Evolutionary conservation across 345 rosid species (phyloP).

Genomic region (Lepidium didymum): DNA sequence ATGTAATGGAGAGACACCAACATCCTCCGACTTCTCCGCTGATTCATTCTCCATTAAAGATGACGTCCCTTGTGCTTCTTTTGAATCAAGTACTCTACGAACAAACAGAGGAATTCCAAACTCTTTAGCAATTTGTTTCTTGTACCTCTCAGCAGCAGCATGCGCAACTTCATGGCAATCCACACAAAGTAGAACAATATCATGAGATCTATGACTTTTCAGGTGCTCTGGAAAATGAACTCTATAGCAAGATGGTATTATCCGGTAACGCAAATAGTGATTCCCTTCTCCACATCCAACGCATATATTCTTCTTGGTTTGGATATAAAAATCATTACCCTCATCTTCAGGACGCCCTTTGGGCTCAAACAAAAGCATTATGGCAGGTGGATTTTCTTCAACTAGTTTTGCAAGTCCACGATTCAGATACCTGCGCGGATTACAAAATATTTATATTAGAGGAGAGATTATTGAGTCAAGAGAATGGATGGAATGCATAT

Average conservation of each 20-base stretch:
- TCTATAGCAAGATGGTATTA: conserved; percentile 95
- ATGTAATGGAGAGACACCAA: conserved; percentile 86
- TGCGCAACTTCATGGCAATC: conserved; percentile 96
- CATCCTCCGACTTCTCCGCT: conserved; percentile 32
- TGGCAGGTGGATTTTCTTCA: conserved; percentile 77
- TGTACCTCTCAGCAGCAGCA: conserved; percentile 93
- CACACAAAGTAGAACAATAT: conserved; percentile 91
- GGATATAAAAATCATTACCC: conserved; percentile 90
- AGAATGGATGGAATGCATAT: background rate
- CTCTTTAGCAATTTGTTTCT: conserved; percentile 62
- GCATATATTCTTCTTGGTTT: conserved; percentile 86
- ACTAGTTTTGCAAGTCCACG: conserved; percentile 78
- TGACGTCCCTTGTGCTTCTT: conserved; percentile 30
- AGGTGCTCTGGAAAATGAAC: conserved; percentile 95
- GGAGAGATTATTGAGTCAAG: conserved; percentile 1
- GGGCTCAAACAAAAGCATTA: conserved; percentile 89
- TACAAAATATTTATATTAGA: conserved; percentile 7
- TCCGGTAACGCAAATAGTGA: conserved; percentile 86
- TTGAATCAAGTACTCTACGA: conserved; percentile 59
- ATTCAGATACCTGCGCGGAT: conserved; percentile 51
- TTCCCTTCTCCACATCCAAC: conserved; percentile 95
- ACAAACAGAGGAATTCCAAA: conserved; percentile 88
- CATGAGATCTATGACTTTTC: conserved; percentile 98
- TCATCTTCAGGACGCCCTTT: conserved; percentile 99
- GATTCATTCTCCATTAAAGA: conserved; percentile 42